A percentile compares a stretch with the other conserved stretches of the same genome.
These are phyloP conservation scores for Agapanthus africanus DNA, from an alignment of 106 monocot genomes.

Conservation along the genomic window DNA sequence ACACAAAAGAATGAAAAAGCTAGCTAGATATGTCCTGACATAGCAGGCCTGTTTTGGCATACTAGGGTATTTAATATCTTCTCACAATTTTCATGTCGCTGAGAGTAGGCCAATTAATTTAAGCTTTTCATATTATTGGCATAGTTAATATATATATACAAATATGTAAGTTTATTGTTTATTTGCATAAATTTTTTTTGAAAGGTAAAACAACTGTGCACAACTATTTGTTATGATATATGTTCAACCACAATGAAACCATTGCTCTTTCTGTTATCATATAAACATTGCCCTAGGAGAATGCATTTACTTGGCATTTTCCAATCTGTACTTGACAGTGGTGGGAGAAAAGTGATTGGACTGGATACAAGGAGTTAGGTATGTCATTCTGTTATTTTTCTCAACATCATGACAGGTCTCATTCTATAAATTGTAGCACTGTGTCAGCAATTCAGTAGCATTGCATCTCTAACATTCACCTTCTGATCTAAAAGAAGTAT, in stretches of 20 bases:
- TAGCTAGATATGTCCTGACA: neutral
- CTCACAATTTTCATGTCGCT: neutral
- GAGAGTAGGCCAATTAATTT: too few species aligned
- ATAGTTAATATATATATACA: neutral
- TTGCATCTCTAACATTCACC: neutral
- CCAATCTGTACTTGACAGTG: slow-evolving; percentile 85
- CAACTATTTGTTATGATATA: neutral
- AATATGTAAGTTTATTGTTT: neutral
- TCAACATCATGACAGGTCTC: neutral
- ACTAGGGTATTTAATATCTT: neutral
- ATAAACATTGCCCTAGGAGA: neutral
- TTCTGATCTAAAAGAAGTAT: neutral
- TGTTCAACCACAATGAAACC: neutral
- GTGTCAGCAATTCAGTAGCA: neutral
- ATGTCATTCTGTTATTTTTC: slow-evolving; percentile 11
- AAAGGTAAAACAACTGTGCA: neutral
- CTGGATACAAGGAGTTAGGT: slow-evolving; percentile 99
- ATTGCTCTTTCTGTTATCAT: slow-evolving; percentile 9
- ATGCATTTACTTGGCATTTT: slow-evolving; percentile 29
- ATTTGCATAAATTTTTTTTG: neutral
- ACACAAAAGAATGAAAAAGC: too few species aligned
- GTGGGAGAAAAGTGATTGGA: slow-evolving; percentile 99
- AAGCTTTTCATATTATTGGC: neutral
- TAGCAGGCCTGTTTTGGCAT: neutral
- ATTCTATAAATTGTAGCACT: neutral